These are phyloP conservation scores for Plectosphaerella plurivora DNA, from an alignment of 2,329 filamentous ascomycete genomes.

Conservation along the genomic window DNA sequence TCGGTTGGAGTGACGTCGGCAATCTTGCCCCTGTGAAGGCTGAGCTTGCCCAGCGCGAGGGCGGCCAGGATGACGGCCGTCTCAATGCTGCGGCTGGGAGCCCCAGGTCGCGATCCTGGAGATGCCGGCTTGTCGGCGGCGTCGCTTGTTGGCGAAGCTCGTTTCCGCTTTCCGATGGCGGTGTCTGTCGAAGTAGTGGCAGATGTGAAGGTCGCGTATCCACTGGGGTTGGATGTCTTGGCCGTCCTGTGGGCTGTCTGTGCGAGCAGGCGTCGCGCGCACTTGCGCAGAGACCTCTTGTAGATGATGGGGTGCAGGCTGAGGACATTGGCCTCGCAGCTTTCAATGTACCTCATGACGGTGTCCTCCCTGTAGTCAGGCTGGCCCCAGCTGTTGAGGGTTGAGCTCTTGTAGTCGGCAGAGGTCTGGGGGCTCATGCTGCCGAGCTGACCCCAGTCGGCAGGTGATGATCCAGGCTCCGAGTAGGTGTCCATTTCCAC, in stretches of 20 bases:
- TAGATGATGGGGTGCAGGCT: constrained; percentile 63
- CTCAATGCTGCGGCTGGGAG: constrained; percentile 62
- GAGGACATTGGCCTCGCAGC: constrained; percentile 57
- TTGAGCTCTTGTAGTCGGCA: constrained; percentile 30
- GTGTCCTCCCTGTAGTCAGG: constrained; percentile 48
- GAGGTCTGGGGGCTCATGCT: constrained; percentile 37
- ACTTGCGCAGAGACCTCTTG: constrained; percentile 44
- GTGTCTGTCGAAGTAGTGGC: constrained; percentile 1
- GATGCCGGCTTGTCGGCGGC: constrained; percentile 10
- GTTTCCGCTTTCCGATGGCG: constrained; percentile 45
- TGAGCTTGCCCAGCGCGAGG: constrained; percentile 83
- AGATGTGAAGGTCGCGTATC: constrained; percentile 26
- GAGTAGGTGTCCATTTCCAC: constrained; percentile 39
- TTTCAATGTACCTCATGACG: constrained; percentile 50
- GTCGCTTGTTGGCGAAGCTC: constrained; percentile 32
- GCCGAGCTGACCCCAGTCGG: constrained; percentile 57
- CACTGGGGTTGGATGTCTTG: constrained; percentile 12
- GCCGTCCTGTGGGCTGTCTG: constrained; percentile 28
- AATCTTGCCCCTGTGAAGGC: constrained; percentile 48
- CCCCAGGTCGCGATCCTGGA: constrained; percentile 32
- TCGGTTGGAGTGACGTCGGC: constrained; percentile 46
- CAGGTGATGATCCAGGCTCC: constrained; percentile 49
- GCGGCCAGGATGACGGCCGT: constrained; percentile 81
- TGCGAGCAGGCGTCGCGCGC: constrained; percentile 49
- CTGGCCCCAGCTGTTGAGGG: constrained; percentile 38